Conservation (phyloP, 2,329 filamentous ascomycete species). For the Diplodia seriata region DNA sequence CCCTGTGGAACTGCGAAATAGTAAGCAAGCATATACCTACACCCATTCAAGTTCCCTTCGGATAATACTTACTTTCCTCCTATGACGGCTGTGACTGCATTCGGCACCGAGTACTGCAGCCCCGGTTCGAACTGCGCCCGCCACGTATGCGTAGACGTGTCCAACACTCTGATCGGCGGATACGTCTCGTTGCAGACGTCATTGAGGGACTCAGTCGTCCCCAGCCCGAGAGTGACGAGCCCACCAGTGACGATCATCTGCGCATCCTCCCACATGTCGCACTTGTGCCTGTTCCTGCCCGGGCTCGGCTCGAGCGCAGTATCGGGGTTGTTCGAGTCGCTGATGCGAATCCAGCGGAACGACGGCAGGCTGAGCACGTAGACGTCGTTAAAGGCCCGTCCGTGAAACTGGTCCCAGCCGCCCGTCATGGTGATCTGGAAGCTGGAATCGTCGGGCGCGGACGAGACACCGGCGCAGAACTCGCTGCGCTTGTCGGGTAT, state of each 20-base stretch:
- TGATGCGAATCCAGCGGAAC: constrained; percentile 31
- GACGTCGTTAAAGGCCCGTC: constrained; percentile 11
- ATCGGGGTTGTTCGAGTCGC: constrained; percentile 14
- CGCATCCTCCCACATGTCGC: constrained; percentile 19
- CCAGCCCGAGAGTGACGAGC: not conserved
- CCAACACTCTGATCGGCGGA: constrained; percentile 22
- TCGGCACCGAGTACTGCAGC: constrained; percentile 8
- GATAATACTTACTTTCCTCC: constrained; percentile 22
- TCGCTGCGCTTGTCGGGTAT: constrained; percentile 16
- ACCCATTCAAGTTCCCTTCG: too few species aligned
- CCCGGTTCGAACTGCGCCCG: constrained; percentile 11
- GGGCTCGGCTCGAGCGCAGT: not conserved
- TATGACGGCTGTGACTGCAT: constrained; percentile 4
- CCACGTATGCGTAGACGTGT: constrained; percentile 21
- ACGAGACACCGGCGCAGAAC: constrained; percentile 29
- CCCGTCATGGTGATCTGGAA: constrained; percentile 32
- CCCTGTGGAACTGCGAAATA: not conserved
- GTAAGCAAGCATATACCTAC: not conserved
- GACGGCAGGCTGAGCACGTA: constrained; percentile 25
- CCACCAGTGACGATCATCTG: constrained; percentile 30
- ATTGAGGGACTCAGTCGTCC: not conserved
- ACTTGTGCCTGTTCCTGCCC: constrained; percentile 19
- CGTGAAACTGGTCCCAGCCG: constrained; percentile 26
- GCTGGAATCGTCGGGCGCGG: constrained; percentile 27
- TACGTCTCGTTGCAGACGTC: constrained; percentile 19